phyloP scores from a whole-genome alignment of 2,329 filamentous ascomycete species.

The Penicillium aurantiogriseum region DNA sequence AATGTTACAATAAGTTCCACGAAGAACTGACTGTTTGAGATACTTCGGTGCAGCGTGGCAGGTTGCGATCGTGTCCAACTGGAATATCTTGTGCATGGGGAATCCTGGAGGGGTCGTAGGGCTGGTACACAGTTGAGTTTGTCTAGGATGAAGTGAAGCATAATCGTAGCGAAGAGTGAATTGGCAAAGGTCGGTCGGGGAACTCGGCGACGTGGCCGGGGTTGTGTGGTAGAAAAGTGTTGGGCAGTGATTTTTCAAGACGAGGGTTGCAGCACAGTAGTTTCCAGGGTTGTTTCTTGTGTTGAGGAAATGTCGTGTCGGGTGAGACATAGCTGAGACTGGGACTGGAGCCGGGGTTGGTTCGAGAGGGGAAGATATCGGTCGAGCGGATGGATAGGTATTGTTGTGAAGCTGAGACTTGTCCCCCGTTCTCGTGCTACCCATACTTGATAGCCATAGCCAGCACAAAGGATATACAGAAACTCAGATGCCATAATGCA shows the following conservation, averaged over 20 bases:
- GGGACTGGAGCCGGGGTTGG: background rate
- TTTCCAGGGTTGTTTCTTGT: background rate
- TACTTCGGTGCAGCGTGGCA: background rate
- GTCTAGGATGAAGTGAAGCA: too few species aligned
- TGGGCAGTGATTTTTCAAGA: background rate
- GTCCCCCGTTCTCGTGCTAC: background rate
- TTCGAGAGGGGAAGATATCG: background rate
- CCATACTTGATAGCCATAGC: conserved; percentile 3
- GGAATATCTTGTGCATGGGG: background rate
- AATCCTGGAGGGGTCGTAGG: background rate
- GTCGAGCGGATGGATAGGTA: background rate
- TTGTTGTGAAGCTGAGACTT: background rate
- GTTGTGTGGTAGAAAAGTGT: background rate
- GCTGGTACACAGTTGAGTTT: background rate
- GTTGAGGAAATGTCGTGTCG: background rate
- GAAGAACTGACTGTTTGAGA: background rate
- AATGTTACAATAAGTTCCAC: background rate
- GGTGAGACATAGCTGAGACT: conserved; percentile 1
- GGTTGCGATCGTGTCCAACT: background rate
- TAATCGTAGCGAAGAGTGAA: background rate
- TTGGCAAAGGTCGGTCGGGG: background rate
- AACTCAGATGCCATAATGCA: conserved; percentile 3
- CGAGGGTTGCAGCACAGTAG: background rate
- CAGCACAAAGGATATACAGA: background rate
- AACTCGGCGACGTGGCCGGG: too few species aligned